Evolutionary conservation across 2,329 filamentous ascomycete genomes (phyloP), one percentile per base, ranked within the genome.

Genomic region (Apiospora marii): DNA sequence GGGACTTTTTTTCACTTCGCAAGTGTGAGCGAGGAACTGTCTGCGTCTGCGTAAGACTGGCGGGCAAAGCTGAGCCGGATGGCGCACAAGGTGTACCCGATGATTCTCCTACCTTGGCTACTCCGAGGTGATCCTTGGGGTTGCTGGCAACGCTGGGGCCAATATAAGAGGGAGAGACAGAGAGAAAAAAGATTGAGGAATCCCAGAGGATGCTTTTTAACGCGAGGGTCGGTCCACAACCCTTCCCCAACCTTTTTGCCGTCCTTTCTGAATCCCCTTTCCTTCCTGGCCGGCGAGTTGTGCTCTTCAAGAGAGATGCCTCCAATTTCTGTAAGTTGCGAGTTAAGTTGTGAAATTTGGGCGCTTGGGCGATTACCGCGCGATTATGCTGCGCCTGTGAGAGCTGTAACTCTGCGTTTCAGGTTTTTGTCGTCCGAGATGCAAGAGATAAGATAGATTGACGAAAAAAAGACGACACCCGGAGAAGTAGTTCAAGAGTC

Each of bases 291-390:
- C 64, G 70, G 70, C 71, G 69, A 41, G 69, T 73, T 72, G 70
- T 72, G 72, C 72, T 75, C 70, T 64, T 41, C 12, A 41, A 41
- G 12, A 64, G 58, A 64, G 53, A 37, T 64, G 58, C n/a, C 58
- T 64, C 58, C 58, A 64, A 41, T 41, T 41, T 64, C 58, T 64
- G 64, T 61, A 71, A 74, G 64, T 44, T 67, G 67, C n/a, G 71
- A 48, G 41, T 53, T 72, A 71, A 53, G 72, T 48, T 73, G 72
- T 68, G 67, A 73, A 53, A 46, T 61, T 76, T 76, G 30, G 81
- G 83, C 83, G 83, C 83, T 84, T 84, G 81, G 77, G 74, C 74
- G 77, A 75, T 84, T 84, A 80, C 84, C 84, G 84, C 83, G 84
- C 84, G 83, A 85, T 85, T 85, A 84, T 79, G 79, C 79, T 83